Percentiles rank a stretch among this genome's conserved stretches.
These are phyloP conservation scores for Aspergillus pseudoviridinutans DNA, from an alignment of 2,329 filamentous ascomycete species.

Conservation along the genomic window DNA sequence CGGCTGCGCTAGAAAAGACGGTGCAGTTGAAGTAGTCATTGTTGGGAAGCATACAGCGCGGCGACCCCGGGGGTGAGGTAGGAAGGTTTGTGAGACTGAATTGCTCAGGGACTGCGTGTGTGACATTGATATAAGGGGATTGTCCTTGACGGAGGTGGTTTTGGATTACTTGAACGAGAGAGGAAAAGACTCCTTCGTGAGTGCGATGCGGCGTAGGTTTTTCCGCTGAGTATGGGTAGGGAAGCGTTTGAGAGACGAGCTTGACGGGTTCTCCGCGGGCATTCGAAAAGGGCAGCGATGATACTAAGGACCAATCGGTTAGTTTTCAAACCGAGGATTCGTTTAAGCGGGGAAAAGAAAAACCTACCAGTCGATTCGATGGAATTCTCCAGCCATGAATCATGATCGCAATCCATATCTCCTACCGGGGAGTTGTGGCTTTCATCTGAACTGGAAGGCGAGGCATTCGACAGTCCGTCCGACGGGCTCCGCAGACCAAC, in stretches of 20 bases:
- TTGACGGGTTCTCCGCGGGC: slow-evolving; percentile 45
- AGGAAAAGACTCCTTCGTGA: slow-evolving; percentile 46
- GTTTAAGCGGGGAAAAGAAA: too few species aligned
- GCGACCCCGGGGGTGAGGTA: slow-evolving; percentile 60
- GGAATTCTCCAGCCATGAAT: slow-evolving; percentile 36
- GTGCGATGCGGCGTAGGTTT: slow-evolving; percentile 26
- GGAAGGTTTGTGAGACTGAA: slow-evolving; percentile 61
- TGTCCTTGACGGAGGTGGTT: slow-evolving; percentile 47
- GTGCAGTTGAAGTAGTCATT: slow-evolving; percentile 61
- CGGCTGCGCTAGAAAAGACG: slow-evolving; percentile 59
- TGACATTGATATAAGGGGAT: slow-evolving; percentile 60
- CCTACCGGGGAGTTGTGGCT: slow-evolving; percentile 26
- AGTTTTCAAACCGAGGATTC: neutral
- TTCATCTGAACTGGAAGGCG: slow-evolving; percentile 28
- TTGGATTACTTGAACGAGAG: slow-evolving; percentile 54
- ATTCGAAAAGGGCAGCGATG: slow-evolving; percentile 37
- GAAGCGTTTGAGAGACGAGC: slow-evolving; percentile 58
- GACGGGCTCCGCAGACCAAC: slow-evolving; percentile 29
- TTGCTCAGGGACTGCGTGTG: slow-evolving; percentile 59
- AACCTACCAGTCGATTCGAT: slow-evolving; percentile 36
- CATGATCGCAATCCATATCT: slow-evolving; percentile 32
- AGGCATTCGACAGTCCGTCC: slow-evolving; percentile 25
- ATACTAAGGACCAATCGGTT: slow-evolving; percentile 17
- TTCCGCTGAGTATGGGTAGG: slow-evolving; percentile 46
- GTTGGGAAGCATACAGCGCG: slow-evolving; percentile 44